Percentiles rank a stretch among this genome's conserved stretches.
phyloP scores from a whole-genome alignment of 805 yeast species.

The Spathaspora boniae region DNA sequence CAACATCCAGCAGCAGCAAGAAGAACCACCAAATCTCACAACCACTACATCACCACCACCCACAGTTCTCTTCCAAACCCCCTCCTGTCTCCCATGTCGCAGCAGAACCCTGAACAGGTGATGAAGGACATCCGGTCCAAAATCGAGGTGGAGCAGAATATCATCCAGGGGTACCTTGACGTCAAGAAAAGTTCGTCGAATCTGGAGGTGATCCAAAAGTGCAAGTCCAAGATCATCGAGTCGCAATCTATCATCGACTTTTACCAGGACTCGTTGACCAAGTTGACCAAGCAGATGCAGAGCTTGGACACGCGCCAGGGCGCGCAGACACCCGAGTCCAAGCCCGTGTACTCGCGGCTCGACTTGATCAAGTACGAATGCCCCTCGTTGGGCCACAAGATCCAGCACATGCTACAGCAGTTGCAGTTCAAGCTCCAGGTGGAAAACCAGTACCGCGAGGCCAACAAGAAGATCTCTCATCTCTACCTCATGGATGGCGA shows the following conservation, averaged over 20 bases:
- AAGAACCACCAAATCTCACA: too few relatives aligned
- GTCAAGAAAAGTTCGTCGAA: conserved; percentile 77
- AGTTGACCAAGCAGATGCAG: conserved; percentile 42
- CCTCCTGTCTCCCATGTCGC: conserved; percentile 5
- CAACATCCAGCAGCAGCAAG: too few relatives aligned
- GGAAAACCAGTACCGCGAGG: conserved; percentile 89
- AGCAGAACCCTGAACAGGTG: conserved; percentile 23
- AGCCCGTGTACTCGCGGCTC: conserved; percentile 59
- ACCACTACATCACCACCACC: conserved; percentile 4
- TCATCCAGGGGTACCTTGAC: conserved; percentile 82
- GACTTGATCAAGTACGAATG: conserved; percentile 91
- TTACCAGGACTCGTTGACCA: conserved; percentile 70
- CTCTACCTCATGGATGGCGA: conserved; percentile 92
- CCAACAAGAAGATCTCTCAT: conserved; percentile 83
- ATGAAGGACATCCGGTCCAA: conserved; percentile 72
- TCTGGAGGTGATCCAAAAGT: conserved; percentile 79
- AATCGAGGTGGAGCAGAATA: conserved; percentile 83
- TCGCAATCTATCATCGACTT: conserved; percentile 90
- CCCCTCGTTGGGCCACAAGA: conserved; percentile 90
- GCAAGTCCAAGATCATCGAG: conserved; percentile 87
- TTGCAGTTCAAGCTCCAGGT: conserved; percentile 90
- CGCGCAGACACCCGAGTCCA: conserved; percentile 6
- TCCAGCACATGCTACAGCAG: conserved; percentile 93
- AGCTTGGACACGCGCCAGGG: not conserved
- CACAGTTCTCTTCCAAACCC: not conserved